Evolutionary conservation across 1,139 yeast species (phyloP), one percentile per base, ranked within the genome.

Genomic region (Geotrichum restrictum): DNA sequence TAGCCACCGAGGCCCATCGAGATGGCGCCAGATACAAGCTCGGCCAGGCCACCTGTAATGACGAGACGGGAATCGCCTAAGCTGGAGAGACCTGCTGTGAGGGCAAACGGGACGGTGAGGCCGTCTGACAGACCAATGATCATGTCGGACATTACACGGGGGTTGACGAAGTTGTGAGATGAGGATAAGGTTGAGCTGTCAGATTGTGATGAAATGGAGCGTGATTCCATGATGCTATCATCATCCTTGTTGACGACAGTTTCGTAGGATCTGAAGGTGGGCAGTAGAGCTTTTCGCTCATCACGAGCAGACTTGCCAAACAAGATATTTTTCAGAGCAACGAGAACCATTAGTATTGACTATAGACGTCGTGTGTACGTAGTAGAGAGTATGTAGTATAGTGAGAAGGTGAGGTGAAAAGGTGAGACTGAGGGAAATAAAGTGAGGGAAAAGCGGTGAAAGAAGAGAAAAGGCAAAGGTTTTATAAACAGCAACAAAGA

Each of bases 1-100:
- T 76, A 85, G 27, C 94, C 94, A 32, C 94, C 94, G 55, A 85
- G 77, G 3, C 94, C 94, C 94, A 85, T 85, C 45, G 88, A 81
- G 51, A 85, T 85, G 45, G 94, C 89, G 16, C 94, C 94, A 2
- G 89, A 82, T 1, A 85, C 91, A 57, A 85, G 79, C 71, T 85
- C 94, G 10, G 94, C 94, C 78, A 85, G 76, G 45, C 94, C 94
- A 71, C 93, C 94, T 36, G 93, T 85, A 54, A 85, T 85, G 46
- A 85, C 94, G 59, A 85, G 77, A 65, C 77, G 80, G 21, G 88
- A 74, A 65, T 82, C 80, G 36, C 94, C 94, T 58, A 85, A 76
- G 3, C 87, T 80, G 1, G 88, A 80, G 58, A 85, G 76, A 45
- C 94, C 94, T 0, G 94, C 94, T 2, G 93, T 85, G 60, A 85